These are phyloP conservation scores for Globisporangium splendens DNA, from an alignment of 352 stramenopile species.

Conservation along the genomic window DNA sequence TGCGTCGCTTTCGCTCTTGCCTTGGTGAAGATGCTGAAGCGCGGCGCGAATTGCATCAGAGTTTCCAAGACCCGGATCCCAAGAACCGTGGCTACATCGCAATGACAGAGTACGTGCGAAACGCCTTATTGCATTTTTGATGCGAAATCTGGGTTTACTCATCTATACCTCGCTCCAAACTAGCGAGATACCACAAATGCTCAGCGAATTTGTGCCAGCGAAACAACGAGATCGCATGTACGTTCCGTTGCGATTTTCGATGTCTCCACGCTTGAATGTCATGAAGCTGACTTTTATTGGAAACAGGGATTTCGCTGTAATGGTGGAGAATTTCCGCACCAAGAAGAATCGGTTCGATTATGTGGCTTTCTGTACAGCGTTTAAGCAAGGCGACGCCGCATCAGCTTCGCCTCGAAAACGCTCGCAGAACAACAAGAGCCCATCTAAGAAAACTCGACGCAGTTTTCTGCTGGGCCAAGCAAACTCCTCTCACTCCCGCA, in stretches of 20 bases:
- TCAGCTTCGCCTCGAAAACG: conserved; percentile 2
- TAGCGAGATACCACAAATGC: background rate
- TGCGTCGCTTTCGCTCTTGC: background rate
- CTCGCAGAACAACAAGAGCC: conserved; percentile 3
- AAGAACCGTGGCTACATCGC: conserved; percentile 10
- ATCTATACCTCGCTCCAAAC: background rate
- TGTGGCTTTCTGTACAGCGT: conserved; percentile 21
- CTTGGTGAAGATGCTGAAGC: background rate
- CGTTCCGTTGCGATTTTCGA: background rate
- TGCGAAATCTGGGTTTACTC: background rate
- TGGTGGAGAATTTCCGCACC: conserved; percentile 3
- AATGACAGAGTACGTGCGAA: background rate
- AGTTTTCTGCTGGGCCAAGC: background rate
- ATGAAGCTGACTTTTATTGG: background rate
- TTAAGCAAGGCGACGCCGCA: conserved; percentile 3
- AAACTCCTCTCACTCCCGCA: background rate
- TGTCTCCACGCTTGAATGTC: background rate
- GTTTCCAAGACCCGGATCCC: conserved; percentile 16
- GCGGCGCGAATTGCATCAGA: conserved; percentile 3
- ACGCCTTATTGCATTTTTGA: background rate
- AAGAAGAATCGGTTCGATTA: conserved; percentile 23
- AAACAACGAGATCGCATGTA: conserved; percentile 4
- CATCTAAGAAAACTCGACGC: background rate
- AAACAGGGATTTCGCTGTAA: conserved; percentile 6
- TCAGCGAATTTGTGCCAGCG: conserved; percentile 3